phyloP scores from a whole-genome alignment of 345 rosid species.

The Syzygium jambos region DNA sequence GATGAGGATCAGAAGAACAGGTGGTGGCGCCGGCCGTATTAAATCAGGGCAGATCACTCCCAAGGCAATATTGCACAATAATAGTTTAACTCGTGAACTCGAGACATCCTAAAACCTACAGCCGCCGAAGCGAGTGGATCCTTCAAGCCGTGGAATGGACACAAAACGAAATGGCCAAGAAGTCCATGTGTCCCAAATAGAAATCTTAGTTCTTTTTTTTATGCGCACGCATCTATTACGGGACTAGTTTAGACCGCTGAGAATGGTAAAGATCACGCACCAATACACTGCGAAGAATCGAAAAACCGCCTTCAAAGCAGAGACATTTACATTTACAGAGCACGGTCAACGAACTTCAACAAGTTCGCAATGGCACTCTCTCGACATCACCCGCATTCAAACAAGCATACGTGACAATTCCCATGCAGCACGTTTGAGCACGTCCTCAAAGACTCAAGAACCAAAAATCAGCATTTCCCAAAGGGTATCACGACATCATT shows the following conservation, averaged over 20 bases:
- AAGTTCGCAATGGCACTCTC: not conserved
- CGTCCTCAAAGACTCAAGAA: not conserved
- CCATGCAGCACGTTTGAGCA: not conserved
- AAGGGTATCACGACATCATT: not conserved
- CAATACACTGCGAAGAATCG: rapidly evolving
- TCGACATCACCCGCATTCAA: not conserved
- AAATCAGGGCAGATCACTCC: not conserved
- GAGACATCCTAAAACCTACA: not conserved
- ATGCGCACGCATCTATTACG: not conserved
- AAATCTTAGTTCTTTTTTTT: not conserved
- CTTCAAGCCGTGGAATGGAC: not conserved
- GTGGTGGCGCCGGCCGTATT: not conserved
- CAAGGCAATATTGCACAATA: not conserved
- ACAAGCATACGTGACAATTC: not conserved
- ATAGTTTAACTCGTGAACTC: not conserved
- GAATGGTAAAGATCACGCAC: not conserved
- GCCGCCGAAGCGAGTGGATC: not conserved
- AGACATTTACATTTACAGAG: not conserved
- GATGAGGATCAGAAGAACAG: not conserved
- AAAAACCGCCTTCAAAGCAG: not conserved
- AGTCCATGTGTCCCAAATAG: not conserved
- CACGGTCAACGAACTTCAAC: not conserved
- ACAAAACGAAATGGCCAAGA: not conserved
- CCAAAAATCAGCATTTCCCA: not conserved
- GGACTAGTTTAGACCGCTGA: not conserved